Conservation (phyloP, 106 monocot genomes). For the Dendrobium huoshanense region DNA sequence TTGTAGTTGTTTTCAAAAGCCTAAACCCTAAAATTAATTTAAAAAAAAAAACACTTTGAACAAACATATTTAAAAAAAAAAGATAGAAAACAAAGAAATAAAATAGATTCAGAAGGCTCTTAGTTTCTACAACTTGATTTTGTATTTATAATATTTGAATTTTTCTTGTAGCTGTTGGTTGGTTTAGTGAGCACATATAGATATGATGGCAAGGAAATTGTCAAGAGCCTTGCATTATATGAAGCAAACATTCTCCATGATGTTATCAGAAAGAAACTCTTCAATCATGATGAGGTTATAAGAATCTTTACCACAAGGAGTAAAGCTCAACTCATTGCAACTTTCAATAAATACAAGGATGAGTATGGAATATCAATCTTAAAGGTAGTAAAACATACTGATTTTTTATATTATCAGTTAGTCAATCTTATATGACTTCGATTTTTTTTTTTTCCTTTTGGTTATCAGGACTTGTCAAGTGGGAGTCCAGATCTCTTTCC, state of each 20-base stretch:
- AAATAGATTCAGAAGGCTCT: too few species aligned
- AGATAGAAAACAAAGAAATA: too few species aligned
- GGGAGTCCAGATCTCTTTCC: constrained; percentile 31
- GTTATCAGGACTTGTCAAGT: constrained; percentile 26
- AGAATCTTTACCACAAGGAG: constrained; percentile 71
- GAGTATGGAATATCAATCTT: constrained; percentile 38
- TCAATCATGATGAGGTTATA: constrained; percentile 44
- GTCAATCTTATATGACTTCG: too few species aligned
- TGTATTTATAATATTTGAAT: background rate
- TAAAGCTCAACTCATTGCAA: constrained; percentile 70
- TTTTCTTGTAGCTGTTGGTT: constrained; percentile 43
- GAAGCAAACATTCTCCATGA: constrained; percentile 55
- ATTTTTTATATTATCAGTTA: background rate
- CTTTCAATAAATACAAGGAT: constrained; percentile 67
- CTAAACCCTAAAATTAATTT: too few species aligned
- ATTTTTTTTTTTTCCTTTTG: background rate
- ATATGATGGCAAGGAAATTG: constrained; percentile 47
- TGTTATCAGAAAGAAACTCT: constrained; percentile 32
- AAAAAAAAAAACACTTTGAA: too few species aligned
- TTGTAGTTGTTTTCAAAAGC: too few species aligned
- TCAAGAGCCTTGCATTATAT: constrained; percentile 30
- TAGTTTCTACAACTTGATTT: too few species aligned
- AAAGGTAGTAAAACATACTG: constrained; percentile 27
- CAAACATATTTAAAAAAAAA: too few species aligned
- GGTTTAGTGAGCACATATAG: constrained; percentile 52